Evolutionary conservation across 257 asterid species (phyloP), one percentile per base, ranked within the genome.

Genomic region (Euphrasia confusa): DNA sequence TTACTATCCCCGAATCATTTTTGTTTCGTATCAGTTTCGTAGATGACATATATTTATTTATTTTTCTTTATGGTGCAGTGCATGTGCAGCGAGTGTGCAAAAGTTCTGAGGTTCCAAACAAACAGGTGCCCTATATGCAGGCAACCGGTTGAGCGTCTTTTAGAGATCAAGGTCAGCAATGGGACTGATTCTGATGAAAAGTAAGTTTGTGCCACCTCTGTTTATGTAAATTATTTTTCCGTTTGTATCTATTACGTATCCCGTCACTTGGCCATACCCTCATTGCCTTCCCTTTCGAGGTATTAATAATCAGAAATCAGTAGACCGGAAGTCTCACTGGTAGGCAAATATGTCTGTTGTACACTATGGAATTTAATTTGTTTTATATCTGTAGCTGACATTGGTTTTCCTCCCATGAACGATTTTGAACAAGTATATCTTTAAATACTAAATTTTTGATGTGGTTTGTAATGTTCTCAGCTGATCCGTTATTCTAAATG

Each of bases 61-160:
- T 8, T 37, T 12, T 15, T 40, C 61, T 33, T 53, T 70, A 68
- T 66, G 53, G 57, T 74, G 87, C 92, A 93, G 99, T 93, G 99
- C 58, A 85, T 90, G 97, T 93, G 99, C 85, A 90, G 95, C 42
- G 97, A 83, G 71, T 93, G 99, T 54, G 99, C 99, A 12, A 82
- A 85, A 69, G 95, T 90, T 18, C 80, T 93, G 80, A 84, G 96
- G 86, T 82, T 87, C 72, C 99, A 90, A 74, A 87, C 99, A 5
- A 81, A 93, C 69, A 70, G 99, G 76, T 93, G 99, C 63, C 99
- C 99, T 7, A 93, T 90, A 53, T 93, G 99, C 82, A 84, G 99
- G 57, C 99, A 93, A 67, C 96, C 96, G 13, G 93, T 87, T 2
- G 99, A 90, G 84, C 88, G 95, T 44, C 96, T 89, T 61, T 74